These are phyloP conservation scores for Musa troglodytarum DNA, from an alignment of 176 grass and related monocot species.

Conservation along the genomic window DNA sequence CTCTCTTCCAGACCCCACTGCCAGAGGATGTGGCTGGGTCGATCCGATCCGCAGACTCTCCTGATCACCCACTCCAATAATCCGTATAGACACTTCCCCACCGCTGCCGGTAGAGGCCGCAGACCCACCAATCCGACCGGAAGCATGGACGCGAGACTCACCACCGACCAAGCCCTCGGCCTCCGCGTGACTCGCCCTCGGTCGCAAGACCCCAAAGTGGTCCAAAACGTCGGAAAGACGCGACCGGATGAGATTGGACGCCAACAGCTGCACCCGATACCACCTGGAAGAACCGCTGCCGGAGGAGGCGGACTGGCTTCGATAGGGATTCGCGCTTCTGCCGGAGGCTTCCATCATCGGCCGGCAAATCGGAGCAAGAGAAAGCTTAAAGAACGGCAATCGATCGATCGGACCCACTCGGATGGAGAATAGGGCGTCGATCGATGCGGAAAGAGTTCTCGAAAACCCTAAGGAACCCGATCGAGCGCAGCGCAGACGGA, in stretches of 20 bases:
- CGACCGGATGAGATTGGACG: constrained; percentile 85
- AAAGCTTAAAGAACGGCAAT: too few relatives aligned
- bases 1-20: constrained; percentile 11
- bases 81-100: constrained; percentile 84
- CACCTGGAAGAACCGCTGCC: constrained; percentile 37
- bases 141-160: constrained; percentile 18
- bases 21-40: background rate
- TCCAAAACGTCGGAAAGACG: constrained; percentile 76
- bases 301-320: background rate
- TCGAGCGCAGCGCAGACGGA: too few relatives aligned
- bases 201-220: constrained; percentile 77
- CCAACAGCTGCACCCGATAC: constrained; percentile 75
- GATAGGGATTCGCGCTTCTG: constrained; percentile 2
- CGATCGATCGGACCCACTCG: too few relatives aligned
- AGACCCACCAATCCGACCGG: constrained; percentile 12
- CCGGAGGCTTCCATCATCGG: constrained; percentile 40
- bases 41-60: constrained; percentile 5
- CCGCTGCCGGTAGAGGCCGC: constrained; percentile 1
- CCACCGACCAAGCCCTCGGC: constrained; percentile 18
- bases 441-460: too few relatives aligned
- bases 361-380: too few relatives aligned
- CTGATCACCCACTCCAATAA: constrained; percentile 53
- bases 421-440: too few relatives aligned
- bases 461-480: too few relatives aligned
- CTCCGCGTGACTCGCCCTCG: constrained; percentile 24